phyloP scores from a whole-genome alignment of 108 stramenopile species.

The Discostella stelligeroides region DNA sequence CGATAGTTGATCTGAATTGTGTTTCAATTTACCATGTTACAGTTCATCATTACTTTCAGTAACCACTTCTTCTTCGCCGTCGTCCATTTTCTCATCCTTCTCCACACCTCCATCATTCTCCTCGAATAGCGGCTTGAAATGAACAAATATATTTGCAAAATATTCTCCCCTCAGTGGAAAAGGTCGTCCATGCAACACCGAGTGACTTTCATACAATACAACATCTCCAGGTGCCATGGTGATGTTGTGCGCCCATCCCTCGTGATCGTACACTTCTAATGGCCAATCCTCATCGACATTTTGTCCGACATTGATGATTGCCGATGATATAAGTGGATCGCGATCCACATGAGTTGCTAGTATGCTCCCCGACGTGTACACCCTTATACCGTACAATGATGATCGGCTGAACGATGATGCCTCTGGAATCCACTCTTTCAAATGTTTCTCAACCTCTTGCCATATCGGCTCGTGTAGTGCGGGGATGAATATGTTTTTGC shows the following conservation, averaged over 20 bases:
- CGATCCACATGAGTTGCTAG: constrained; percentile 87
- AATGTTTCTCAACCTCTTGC: constrained; percentile 25
- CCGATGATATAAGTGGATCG: constrained; percentile 81
- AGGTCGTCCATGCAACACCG: constrained; percentile 90
- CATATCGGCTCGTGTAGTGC: constrained; percentile 31
- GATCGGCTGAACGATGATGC: constrained; percentile 36
- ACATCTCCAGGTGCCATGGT: constrained; percentile 93
- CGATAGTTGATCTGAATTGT: too few species aligned
- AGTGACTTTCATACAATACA: constrained; percentile 85
- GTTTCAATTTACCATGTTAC: too few species aligned
- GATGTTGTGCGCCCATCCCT: constrained; percentile 86
- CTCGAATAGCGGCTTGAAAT: constrained; percentile 57
- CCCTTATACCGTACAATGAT: constrained; percentile 81
- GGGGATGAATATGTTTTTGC: constrained; percentile 23
- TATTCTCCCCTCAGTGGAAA: constrained; percentile 80
- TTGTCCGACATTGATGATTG: constrained; percentile 88
- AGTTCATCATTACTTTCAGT: too few species aligned
- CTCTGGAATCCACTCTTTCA: constrained; percentile 63
- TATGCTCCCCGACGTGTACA: constrained; percentile 68
- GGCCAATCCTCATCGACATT: constrained; percentile 90
- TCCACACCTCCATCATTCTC: constrained; percentile 7
- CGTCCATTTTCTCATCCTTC: background rate
- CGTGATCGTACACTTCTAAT: constrained; percentile 83
- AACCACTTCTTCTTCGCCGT: background rate
- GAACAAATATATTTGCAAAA: constrained; percentile 89